Conservation (phyloP, 176 grass and related monocot genomes). For the Zoysia japonica region DNA sequence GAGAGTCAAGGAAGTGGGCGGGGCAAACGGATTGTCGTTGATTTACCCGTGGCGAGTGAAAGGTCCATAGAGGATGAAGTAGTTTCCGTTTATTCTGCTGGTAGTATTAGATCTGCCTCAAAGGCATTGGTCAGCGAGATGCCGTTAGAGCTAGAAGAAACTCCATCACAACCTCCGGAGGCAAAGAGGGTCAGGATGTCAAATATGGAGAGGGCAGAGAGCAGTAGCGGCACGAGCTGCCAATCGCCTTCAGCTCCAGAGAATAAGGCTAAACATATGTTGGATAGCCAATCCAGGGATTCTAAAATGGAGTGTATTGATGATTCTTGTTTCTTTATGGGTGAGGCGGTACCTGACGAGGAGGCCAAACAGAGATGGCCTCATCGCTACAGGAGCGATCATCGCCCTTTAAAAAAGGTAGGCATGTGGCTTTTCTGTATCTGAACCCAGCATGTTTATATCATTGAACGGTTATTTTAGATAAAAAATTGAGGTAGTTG, state of each 20-base stretch:
- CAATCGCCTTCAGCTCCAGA: conserved; percentile 17
- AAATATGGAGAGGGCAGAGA: conserved; percentile 29
- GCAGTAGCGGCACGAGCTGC: conserved; percentile 15
- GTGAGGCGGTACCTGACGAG: conserved; percentile 53
- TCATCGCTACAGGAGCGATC: conserved; percentile 60
- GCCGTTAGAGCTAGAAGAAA: conserved; percentile 13
- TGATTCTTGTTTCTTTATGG: conserved; percentile 60
- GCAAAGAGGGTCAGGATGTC: conserved; percentile 33
- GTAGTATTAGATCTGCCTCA: conserved; percentile 29
- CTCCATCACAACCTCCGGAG: conserved; percentile 29
- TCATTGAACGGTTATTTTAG: conserved; percentile 5
- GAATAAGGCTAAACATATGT: conserved; percentile 23
- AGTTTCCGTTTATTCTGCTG: conserved; percentile 15
- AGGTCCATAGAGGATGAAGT: background rate
- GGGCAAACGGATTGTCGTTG: conserved; percentile 14
- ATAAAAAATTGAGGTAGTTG: conserved; percentile 11
- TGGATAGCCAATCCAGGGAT: conserved; percentile 26
- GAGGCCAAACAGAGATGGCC: conserved; percentile 79
- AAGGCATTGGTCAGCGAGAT: conserved; percentile 30
- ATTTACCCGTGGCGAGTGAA: conserved; percentile 40
- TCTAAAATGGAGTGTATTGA: conserved; percentile 26
- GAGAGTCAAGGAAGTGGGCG: background rate
- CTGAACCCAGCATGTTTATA: conserved; percentile 14
- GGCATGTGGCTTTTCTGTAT: conserved; percentile 7
- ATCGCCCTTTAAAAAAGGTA: conserved; percentile 45